Base-by-base conservation (phyloP, 495 filamentous ascomycete species). In the Aspergillus asperescens region DNA sequence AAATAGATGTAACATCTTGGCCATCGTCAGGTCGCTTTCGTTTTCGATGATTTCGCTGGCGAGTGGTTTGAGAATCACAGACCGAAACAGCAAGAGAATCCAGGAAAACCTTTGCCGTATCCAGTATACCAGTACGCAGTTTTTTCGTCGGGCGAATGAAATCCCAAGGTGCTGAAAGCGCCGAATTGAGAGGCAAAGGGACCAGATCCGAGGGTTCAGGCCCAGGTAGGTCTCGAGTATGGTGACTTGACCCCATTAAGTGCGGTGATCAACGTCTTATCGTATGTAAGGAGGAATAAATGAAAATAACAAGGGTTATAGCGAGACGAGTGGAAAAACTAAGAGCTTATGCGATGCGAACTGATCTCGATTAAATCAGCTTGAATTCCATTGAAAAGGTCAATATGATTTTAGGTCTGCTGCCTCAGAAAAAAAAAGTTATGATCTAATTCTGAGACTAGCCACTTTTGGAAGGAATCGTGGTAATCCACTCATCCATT, bases 81-180 rank as follows among this genome's bases (percentile, higher is more conserved):
- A 93, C 70, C 46, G 79, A 82, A 3, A 72, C 63, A 13, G 90
- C 90, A 25, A 95, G 76, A 38, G 82, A 78, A 62, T 96, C 90
- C 12, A 96, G 69, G 28, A 80, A 86, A 28, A 77, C 72, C 68
- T 95, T 95, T 9, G 85, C 84, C 37, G 88, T 77, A 22, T 79
- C 76, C 13, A 89, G 69, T 12, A 87, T 81, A 1, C 82, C 78
- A 22, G 75, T 67, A 20, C 86, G 80, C n/a, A 93, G 69, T 13
- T 78, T 62, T 20, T 73, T 56, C 6, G 82, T 66, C 4, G 90
- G 89, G 43, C 83, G 82, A 27, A 95, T 74, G 61, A 95, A 94
- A 38, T 63, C 45, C 71, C 71, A 74, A 8, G 71, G 71, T 2
- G 65, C 50, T 43, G 60, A 55, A 16, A 74, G 45, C 1, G 57